These are phyloP conservation scores for Poa annua DNA, from an alignment of 176 grass and related monocot genomes.

Conservation along the genomic window DNA sequence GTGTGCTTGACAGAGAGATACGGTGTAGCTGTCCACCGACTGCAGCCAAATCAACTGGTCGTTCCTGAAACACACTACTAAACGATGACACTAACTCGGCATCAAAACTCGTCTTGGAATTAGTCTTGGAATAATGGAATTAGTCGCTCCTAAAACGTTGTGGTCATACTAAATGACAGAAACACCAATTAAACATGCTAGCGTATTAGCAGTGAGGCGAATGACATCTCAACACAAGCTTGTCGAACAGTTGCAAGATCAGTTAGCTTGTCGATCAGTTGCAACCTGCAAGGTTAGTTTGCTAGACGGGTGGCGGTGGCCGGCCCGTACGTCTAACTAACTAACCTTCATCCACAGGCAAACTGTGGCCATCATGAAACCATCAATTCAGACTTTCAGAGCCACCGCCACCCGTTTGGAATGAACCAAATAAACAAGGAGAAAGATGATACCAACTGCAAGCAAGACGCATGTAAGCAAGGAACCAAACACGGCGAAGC, in stretches of 20 bases:
- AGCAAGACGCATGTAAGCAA: conserved; percentile 7
- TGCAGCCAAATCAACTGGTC: no score
- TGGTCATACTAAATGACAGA: not conserved
- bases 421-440: conserved; percentile 17
- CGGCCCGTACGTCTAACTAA: not conserved
- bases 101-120: not conserved
- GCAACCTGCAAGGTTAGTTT: no score
- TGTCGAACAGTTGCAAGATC: not conserved
- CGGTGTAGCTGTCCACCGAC: no score
- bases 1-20: no score
- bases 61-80: no score
- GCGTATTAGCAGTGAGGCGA: not conserved
- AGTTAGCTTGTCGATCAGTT: no score
- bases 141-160: not conserved
- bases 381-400: conserved; percentile 7
- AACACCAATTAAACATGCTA: not conserved
- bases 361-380: conserved; percentile 18
- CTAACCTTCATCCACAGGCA: conserved; percentile 3
- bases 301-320: no score
- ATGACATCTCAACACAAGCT: not conserved
- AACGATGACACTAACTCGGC: not conserved
- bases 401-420: not conserved
- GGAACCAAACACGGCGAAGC: not conserved
- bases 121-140: not conserved
- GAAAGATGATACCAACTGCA: conserved; percentile 6